A percentile compares a stretch with the other conserved stretches of the same genome.
Conservation (phyloP, 805 yeast genomes). For the Saturnispora gosingensis region DNA sequence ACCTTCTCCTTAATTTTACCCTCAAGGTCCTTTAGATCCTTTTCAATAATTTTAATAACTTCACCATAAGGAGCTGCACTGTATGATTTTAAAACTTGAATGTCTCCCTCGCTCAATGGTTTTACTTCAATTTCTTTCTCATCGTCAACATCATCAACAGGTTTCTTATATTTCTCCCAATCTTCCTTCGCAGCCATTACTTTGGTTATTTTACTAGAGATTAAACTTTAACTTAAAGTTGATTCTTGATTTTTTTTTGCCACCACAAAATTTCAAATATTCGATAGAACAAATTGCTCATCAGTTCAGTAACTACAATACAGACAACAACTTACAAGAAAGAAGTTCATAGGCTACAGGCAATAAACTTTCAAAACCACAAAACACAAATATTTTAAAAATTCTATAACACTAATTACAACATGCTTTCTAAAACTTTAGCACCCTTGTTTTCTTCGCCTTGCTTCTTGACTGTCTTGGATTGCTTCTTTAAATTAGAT, state of each 20-base stretch:
- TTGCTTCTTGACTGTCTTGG: slow-evolving; percentile 35
- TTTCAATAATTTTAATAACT: slow-evolving; percentile 71
- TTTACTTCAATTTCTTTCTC: slow-evolving; percentile 61
- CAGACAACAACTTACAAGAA: neutral
- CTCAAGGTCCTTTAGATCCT: slow-evolving; percentile 79
- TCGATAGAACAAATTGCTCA: neutral
- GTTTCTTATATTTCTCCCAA: slow-evolving; percentile 95
- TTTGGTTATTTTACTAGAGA: neutral
- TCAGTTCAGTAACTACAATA: neutral
- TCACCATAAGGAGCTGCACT: slow-evolving; percentile 96
- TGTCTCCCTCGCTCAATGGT: slow-evolving; percentile 93
- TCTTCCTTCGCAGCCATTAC: slow-evolving; percentile 95
- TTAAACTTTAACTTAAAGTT: neutral
- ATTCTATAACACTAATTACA: neutral
- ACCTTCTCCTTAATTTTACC: slow-evolving; percentile 86
- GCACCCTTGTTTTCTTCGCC: slow-evolving; percentile 54
- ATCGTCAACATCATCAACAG: slow-evolving; percentile 53
- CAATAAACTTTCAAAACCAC: neutral
- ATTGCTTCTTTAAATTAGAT: slow-evolving; percentile 43
- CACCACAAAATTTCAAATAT: neutral
- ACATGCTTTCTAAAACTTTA: slow-evolving; percentile 36
- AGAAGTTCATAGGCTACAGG: no score
- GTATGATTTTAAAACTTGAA: slow-evolving; percentile 92
- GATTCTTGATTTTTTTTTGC: slow-evolving; percentile 1
- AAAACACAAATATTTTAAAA: neutral